Evolutionary conservation across 495 filamentous ascomycete genomes (phyloP).

Genomic region (Penicillium goetzii): DNA sequence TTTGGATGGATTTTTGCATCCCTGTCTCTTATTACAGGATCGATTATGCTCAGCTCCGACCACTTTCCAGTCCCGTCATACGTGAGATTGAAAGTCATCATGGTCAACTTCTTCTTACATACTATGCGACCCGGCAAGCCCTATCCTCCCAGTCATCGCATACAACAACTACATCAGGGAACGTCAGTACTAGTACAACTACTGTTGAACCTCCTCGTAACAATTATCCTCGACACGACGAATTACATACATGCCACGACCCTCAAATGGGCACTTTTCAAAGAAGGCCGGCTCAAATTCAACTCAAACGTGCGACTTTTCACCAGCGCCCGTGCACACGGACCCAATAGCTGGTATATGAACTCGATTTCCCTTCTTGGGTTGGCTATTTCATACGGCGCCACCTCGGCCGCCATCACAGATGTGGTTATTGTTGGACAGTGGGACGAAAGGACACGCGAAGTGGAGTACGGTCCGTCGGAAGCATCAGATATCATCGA

Average conservation of each 20-base stretch:
- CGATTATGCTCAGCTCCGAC: conserved; percentile 1
- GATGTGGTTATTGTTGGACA: conserved; percentile 3
- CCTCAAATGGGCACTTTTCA: conserved; percentile 4
- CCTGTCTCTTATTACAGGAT: background rate
- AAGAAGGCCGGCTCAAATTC: conserved; percentile 7
- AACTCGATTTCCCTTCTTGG: conserved; percentile 6
- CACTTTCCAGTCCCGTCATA: background rate
- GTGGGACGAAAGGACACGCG: background rate
- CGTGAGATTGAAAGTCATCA: background rate
- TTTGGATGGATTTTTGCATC: background rate
- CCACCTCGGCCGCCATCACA: background rate
- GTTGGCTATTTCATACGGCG: conserved; percentile 4
- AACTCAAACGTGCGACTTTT: conserved; percentile 13
- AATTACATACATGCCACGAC: conserved; percentile 13
- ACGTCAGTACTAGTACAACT: background rate
- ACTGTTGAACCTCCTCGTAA: conserved; percentile 11
- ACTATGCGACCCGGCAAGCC: background rate
- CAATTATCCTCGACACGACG: conserved; percentile 4
- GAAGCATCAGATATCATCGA: conserved; percentile 3
- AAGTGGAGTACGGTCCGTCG: background rate
- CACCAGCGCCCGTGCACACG: background rate
- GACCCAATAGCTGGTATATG: conserved; percentile 13
- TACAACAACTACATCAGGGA: background rate
- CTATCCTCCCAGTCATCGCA: conserved; percentile 1
- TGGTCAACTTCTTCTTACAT: conserved; percentile 4